Percentiles rank a stretch among this genome's conserved stretches.
These are phyloP conservation scores for Rheum nobile DNA, from an alignment of 148 eudicot species.

Conservation along the genomic window DNA sequence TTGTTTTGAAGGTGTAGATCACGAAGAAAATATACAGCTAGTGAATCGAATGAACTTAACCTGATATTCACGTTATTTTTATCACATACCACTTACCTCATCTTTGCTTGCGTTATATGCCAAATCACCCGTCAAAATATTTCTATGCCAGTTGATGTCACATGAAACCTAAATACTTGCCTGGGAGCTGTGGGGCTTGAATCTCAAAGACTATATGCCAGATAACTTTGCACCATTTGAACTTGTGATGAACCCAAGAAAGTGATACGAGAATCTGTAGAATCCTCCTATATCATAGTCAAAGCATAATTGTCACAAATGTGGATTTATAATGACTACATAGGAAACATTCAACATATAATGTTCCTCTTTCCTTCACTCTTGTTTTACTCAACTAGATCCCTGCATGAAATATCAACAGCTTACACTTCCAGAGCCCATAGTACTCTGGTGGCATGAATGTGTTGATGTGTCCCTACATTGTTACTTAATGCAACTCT, in stretches of 20 bases:
- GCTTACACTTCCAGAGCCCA: background rate
- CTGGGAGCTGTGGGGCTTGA: background rate
- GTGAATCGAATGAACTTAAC: background rate
- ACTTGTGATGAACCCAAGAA: background rate
- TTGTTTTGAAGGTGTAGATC: background rate
- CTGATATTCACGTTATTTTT: background rate
- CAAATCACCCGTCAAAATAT: background rate
- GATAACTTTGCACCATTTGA: background rate
- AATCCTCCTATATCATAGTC: background rate
- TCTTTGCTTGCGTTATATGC: background rate
- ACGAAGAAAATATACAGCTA: background rate
- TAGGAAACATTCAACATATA: background rate
- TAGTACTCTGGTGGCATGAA: background rate
- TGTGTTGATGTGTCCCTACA: background rate
- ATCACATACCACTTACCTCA: background rate
- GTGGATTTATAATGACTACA: background rate
- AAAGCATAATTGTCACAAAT: background rate
- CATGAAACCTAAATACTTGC: background rate
- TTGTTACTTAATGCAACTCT: background rate
- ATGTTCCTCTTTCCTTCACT: background rate
- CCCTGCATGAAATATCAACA: background rate
- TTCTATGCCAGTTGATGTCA: background rate
- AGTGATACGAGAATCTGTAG: background rate
- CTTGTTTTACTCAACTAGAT: background rate
- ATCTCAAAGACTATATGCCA: background rate